These are phyloP conservation scores for Xanthoparmelia taractica DNA, from an alignment of 495 filamentous ascomycete genomes.

Conservation along the genomic window DNA sequence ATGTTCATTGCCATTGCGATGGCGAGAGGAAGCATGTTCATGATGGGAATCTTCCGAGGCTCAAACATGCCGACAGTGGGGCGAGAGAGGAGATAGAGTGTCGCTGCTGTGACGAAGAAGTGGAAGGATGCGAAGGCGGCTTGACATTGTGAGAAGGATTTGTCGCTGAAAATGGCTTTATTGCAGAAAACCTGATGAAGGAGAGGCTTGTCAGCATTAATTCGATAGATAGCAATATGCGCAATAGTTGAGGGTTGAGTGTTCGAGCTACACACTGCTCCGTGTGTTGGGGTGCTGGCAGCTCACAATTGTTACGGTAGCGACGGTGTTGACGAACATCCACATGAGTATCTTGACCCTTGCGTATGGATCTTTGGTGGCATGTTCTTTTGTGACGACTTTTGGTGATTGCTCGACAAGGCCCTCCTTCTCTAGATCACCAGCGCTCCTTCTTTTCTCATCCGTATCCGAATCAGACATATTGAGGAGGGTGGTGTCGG, in stretches of 20 bases:
- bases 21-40: conserved; percentile 56
- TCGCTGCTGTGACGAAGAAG: conserved; percentile 61
- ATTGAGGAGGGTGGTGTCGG: conserved; percentile 21
- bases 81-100: conserved; percentile 56
- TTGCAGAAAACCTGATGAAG: conserved; percentile 61
- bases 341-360: conserved; percentile 23
- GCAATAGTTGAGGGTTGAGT: neutral
- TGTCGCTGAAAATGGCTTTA: conserved; percentile 65
- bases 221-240: neutral
- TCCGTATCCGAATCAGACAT: conserved; percentile 24
- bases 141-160: conserved; percentile 56
- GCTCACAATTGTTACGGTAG: conserved; percentile 27
- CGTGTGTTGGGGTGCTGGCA: neutral
- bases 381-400: conserved; percentile 23
- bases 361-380: conserved; percentile 18
- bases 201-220: conserved; percentile 6
- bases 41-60: conserved; percentile 46
- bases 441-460: conserved; percentile 15
- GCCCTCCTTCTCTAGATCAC: conserved; percentile 20
- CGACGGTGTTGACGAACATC: conserved; percentile 26
- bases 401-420: conserved; percentile 14
- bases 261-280: neutral
- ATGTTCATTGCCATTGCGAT: conserved; percentile 60
- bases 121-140: conserved; percentile 65
- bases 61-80: conserved; percentile 54